These are phyloP conservation scores for Picea abies DNA, from an alignment of 83 land plant genomes.

Conservation along the genomic window DNA sequence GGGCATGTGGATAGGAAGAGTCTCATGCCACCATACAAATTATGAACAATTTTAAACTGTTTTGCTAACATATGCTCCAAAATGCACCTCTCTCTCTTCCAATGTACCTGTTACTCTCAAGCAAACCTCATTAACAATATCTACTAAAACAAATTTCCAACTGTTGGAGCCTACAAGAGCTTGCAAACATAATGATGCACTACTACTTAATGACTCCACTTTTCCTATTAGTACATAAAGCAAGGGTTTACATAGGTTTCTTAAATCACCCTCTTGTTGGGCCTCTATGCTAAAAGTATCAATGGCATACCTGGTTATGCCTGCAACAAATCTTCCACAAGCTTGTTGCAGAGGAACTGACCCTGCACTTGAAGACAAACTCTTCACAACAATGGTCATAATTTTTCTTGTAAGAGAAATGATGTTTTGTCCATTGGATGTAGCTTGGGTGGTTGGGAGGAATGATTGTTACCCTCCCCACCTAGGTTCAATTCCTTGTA, in stretches of 20 bases:
- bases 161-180: no score
- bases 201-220: conserved; percentile 58
- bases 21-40: no score
- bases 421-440: conserved; percentile 56
- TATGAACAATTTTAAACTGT: no score
- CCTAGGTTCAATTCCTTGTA: no score
- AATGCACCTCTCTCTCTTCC: no score
- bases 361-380: conserved; percentile 64
- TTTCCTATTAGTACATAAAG: conserved; percentile 52
- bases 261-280: conserved; percentile 55
- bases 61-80: no score
- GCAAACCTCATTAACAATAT: no score
- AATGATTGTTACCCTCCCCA: no score
- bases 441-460: conserved; percentile 16
- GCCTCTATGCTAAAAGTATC: conserved; percentile 54
- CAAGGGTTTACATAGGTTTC: conserved; percentile 71
- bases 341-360: conserved; percentile 83
- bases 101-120: no score
- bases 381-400: conserved; percentile 60
- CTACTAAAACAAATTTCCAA: no score
- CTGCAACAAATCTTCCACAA: conserved; percentile 76
- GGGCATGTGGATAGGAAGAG: no score
- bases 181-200: conserved; percentile 83
- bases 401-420: conserved; percentile 38
- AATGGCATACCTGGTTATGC: conserved; percentile 80